Evolutionary conservation across 441 rosid species (phyloP).

Genomic region (Capsella rubella): DNA sequence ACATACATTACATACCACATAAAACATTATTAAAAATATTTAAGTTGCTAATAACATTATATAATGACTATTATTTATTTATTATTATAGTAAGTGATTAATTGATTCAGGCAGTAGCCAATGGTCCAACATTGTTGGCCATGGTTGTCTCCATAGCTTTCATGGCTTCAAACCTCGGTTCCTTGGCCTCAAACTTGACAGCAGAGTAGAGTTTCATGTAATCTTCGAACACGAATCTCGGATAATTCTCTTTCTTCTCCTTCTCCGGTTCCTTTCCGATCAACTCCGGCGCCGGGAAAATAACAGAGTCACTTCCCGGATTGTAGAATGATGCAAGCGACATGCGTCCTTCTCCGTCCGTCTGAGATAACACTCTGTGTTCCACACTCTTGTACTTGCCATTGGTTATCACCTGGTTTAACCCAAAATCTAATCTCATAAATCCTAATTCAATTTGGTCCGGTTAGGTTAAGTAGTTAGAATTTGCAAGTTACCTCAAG

Average conservation of each 20-base stretch:
- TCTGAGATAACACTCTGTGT: slow-evolving; percentile 83
- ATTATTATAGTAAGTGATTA: not conserved
- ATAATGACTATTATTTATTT: slow-evolving; percentile 9
- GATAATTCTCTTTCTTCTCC: slow-evolving; percentile 58
- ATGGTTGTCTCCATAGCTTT: slow-evolving; percentile 54
- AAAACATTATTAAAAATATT: not conserved
- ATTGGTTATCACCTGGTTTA: slow-evolving; percentile 78
- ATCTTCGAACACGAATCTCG: slow-evolving; percentile 84
- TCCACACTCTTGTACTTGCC: slow-evolving; percentile 91
- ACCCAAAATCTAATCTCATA: not conserved
- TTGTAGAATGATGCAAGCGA: slow-evolving; percentile 95
- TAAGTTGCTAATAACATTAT: not conserved
- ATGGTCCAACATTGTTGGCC: slow-evolving; percentile 47
- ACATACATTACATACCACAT: not conserved
- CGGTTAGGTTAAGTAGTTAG: slow-evolving; percentile 29
- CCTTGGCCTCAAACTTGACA: slow-evolving; percentile 85
- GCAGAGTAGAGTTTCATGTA: slow-evolving; percentile 87
- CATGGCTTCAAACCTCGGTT: slow-evolving; percentile 93
- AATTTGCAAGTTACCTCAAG: slow-evolving; percentile 84
- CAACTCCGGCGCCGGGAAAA: slow-evolving; percentile 80
- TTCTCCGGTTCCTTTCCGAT: slow-evolving; percentile 56
- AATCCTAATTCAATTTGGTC: not conserved
- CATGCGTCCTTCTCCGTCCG: slow-evolving; percentile 77
- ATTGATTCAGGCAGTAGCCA: slow-evolving; percentile 56
- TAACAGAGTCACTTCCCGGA: slow-evolving; percentile 86